phyloP scores from a whole-genome alignment of 2,329 filamentous ascomycete genomes.

The Talaromyces sp. region DNA sequence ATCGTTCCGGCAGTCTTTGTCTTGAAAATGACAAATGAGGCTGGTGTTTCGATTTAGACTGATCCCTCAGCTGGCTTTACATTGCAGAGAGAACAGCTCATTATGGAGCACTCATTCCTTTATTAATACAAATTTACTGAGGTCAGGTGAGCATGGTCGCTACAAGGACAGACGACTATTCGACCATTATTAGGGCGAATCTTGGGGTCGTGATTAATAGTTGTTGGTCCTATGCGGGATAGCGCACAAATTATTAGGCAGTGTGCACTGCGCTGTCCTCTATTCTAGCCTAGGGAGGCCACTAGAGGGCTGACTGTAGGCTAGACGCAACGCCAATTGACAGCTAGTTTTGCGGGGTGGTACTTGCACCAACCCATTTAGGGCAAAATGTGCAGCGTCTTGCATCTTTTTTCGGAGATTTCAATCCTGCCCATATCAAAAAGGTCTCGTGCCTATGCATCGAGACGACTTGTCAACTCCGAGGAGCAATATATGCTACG shows the following conservation, averaged over 20 bases:
- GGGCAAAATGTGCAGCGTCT: neutral
- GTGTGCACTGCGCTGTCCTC: neutral
- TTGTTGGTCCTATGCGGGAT: slow-evolving; percentile 5
- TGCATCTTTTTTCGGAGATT: slow-evolving; percentile 5
- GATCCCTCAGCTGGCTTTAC: neutral
- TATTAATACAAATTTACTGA: neutral
- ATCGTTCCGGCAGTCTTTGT: neutral
- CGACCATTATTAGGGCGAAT: neutral
- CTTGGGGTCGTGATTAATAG: neutral
- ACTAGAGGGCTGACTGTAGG: neutral
- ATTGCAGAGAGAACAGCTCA: neutral
- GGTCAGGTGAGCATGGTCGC: slow-evolving; percentile 16
- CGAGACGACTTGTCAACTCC: neutral
- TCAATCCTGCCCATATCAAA: neutral
- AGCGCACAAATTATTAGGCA: slow-evolving; percentile 1
- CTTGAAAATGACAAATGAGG: neutral
- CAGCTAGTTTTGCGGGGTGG: slow-evolving; percentile 4
- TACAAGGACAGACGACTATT: neutral
- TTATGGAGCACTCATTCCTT: neutral
- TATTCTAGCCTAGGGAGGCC: neutral
- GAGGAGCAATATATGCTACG: neutral
- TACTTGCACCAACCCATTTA: neutral
- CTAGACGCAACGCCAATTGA: slow-evolving; percentile 2
- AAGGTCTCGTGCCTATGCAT: slow-evolving; percentile 12
- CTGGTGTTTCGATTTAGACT: slow-evolving; percentile 1